Evolutionary conservation across 148 eudicot species (phyloP).

Genomic region (Euryodendron excelsum): DNA sequence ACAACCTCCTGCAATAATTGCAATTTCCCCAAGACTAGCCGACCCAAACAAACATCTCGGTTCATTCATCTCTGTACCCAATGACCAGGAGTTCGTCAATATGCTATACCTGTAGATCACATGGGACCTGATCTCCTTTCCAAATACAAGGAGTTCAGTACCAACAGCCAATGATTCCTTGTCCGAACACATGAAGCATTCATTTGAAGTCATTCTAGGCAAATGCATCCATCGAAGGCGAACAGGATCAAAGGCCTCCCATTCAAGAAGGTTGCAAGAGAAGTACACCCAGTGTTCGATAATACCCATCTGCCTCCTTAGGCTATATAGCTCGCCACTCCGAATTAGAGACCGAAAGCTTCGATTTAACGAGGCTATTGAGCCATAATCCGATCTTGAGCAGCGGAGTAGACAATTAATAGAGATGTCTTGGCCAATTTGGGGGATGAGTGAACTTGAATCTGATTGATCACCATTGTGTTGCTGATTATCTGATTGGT

Average conservation of each 20-base stretch:
- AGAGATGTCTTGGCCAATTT: conserved; percentile 22
- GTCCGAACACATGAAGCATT: conserved; percentile 28
- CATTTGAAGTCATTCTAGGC: conserved; percentile 21
- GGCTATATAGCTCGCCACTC: conserved; percentile 25
- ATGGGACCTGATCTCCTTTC: conserved; percentile 20
- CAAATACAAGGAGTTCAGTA: conserved; percentile 29
- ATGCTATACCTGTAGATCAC: conserved; percentile 25
- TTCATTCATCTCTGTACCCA: conserved; percentile 19
- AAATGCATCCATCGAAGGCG: conserved; percentile 24
- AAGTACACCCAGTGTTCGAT: conserved; percentile 27
- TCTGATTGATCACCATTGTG: conserved; percentile 12
- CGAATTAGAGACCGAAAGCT: conserved; percentile 21
- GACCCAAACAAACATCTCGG: conserved; percentile 29
- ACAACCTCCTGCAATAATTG: conserved; percentile 28
- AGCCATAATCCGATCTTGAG: conserved; percentile 29
- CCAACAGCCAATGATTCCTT: conserved; percentile 34
- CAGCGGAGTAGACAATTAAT: conserved; percentile 22
- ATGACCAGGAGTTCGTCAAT: conserved; percentile 25
- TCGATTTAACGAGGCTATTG: conserved; percentile 16
- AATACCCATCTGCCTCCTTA: conserved; percentile 24
- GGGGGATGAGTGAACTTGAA: conserved; percentile 12
- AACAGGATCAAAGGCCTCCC: conserved; percentile 29
- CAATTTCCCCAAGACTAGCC: conserved; percentile 25
- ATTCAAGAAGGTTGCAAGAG: conserved; percentile 26
- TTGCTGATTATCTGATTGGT: background rate